Percentiles rank a stretch among this genome's conserved stretches.
Conservation (phyloP, 257 asterid species). For the Ocimum tenuiflorum region DNA sequence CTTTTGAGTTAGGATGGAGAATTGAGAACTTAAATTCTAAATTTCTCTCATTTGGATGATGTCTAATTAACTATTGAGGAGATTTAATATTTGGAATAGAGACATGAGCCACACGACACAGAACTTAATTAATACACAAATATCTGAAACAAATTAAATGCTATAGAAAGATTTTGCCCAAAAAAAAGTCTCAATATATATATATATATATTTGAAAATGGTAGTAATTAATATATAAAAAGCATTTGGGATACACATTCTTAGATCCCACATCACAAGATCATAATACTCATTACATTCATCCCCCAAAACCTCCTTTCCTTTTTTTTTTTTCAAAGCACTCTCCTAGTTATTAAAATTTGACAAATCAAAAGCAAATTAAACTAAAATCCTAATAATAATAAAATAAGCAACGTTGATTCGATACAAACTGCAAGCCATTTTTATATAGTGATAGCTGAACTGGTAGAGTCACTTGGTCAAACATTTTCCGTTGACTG, state of each 20-base stretch:
- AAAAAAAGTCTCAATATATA: too few species aligned
- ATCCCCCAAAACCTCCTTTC: conserved; percentile 9
- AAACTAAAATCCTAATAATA: too few species aligned
- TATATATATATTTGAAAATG: too few species aligned
- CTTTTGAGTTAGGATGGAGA: too few species aligned
- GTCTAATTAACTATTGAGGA: too few species aligned
- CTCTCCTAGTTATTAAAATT: conserved; percentile 35
- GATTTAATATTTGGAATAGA: too few species aligned
- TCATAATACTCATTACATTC: conserved; percentile 47
- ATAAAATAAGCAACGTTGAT: conserved; percentile 17
- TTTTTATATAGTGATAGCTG: conserved; percentile 27
- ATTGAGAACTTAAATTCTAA: too few species aligned
- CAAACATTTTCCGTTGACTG: conserved; percentile 58
- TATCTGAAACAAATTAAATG: too few species aligned
- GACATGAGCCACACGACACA: too few species aligned
- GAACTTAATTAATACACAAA: too few species aligned
- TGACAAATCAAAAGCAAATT: conserved; percentile 9
- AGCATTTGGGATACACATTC: conserved; percentile 34
- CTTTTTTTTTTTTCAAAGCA: neutral
- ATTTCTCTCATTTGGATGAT: too few species aligned
- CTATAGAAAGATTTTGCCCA: too few species aligned
- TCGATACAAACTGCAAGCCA: conserved; percentile 46
- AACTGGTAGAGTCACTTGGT: conserved; percentile 34
- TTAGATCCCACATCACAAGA: conserved; percentile 31
- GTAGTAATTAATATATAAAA: conserved; percentile 31